phyloP scores from a whole-genome alignment of 495 filamentous ascomycete species.

The Trichoderma virens region DNA sequence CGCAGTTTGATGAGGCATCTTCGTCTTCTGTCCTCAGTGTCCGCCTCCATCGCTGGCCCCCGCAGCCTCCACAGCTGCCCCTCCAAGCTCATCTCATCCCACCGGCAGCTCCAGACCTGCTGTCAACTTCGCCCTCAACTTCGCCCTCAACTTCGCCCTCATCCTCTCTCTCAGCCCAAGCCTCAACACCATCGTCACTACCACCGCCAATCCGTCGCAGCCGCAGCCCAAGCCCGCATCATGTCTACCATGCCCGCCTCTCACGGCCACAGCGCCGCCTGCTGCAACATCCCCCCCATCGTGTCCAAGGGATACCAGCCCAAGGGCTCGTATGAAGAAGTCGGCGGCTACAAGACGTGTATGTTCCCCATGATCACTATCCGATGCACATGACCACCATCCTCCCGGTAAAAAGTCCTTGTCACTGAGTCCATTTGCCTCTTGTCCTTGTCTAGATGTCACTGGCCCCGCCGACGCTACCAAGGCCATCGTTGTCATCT shows the following conservation, averaged over 20 bases:
- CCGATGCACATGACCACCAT: neutral
- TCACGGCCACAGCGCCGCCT: conserved; percentile 54
- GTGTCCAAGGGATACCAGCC: conserved; percentile 50
- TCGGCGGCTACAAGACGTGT: conserved; percentile 66
- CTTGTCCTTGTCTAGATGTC: too few species aligned
- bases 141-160: neutral
- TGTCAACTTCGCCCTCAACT: neutral
- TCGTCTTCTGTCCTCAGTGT: neutral
- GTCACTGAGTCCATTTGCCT: too few species aligned
- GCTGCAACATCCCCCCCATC: conserved; percentile 66
- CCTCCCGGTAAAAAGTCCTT: too few species aligned
- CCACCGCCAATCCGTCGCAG: neutral
- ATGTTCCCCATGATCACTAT: neutral
- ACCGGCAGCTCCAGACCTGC: neutral
- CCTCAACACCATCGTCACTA: neutral
- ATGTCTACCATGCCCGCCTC: conserved; percentile 45
- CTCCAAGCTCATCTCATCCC: neutral
- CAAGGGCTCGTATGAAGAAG: conserved; percentile 58
- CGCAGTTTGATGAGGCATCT: neutral
- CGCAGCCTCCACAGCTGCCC: neutral
- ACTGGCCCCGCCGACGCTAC: conserved; percentile 52
- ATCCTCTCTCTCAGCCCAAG: neutral
- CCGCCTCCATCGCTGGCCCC: neutral
- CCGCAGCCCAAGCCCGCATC: conserved; percentile 16
- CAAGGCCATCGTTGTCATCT: conserved; percentile 55